A percentile compares a stretch with the other conserved stretches of the same genome.
Evolutionary conservation across 2,329 filamentous ascomycete species (phyloP).

Genomic region (Ilyonectria sp.): DNA sequence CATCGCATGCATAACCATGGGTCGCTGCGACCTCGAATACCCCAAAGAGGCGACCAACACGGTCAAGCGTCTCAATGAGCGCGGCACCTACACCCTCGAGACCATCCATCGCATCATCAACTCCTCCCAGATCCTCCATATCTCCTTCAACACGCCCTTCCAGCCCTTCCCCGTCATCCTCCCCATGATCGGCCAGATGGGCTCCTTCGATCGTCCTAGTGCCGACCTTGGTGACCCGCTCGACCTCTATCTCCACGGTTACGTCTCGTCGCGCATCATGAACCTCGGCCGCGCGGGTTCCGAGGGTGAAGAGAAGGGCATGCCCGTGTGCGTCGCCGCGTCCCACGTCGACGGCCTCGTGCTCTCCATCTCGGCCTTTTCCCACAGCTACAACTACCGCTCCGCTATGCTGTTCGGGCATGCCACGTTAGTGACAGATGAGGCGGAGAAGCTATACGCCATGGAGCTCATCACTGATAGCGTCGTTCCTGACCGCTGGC

Average conservation of each 20-base stretch:
- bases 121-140: conserved; percentile 80
- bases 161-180: conserved; percentile 83
- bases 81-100: conserved; percentile 79
- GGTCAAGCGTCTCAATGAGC: conserved; percentile 76
- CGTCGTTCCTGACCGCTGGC: conserved; percentile 79
- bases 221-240: conserved; percentile 74
- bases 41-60: conserved; percentile 76
- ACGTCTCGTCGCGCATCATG: conserved; percentile 84
- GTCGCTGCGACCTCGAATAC: conserved; percentile 66
- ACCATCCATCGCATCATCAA: conserved; percentile 85
- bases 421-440: conserved; percentile 76
- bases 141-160: conserved; percentile 78
- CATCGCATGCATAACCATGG: conserved; percentile 45
- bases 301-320: conserved; percentile 57
- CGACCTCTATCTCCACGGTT: conserved; percentile 87
- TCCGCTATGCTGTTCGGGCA: conserved; percentile 84
- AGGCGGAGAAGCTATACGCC: conserved; percentile 81
- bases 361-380: conserved; percentile 83
- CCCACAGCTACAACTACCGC: conserved; percentile 90
- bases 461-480: conserved; percentile 85
- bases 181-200: conserved; percentile 90
- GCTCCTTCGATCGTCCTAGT: conserved; percentile 76
- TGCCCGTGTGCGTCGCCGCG: conserved; percentile 81
- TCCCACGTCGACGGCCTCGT: conserved; percentile 86
- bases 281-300: conserved; percentile 64